Conservation (phyloP, 2,329 filamentous ascomycete genomes). For the Zymoseptoria crescenta region DNA sequence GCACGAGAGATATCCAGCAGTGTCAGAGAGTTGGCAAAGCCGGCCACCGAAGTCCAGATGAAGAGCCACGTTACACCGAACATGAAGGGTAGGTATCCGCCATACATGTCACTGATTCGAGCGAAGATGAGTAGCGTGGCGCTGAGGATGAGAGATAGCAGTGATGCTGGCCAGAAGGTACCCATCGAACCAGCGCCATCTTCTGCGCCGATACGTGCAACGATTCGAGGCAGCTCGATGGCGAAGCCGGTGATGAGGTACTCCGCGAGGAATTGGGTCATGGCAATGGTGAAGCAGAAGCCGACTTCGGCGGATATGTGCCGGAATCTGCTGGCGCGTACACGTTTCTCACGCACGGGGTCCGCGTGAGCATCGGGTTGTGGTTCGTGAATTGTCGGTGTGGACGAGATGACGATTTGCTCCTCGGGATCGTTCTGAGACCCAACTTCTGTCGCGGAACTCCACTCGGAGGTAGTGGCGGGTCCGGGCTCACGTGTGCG, state of each 20-base stretch:
- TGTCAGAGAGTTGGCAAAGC: conserved; percentile 20
- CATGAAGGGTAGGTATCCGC: conserved; percentile 31
- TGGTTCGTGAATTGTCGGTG: neutral
- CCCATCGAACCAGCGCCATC: conserved; percentile 16
- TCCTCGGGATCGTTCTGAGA: neutral
- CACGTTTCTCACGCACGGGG: neutral
- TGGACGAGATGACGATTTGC: neutral
- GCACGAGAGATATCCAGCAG: conserved; percentile 29
- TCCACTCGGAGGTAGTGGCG: conserved; percentile 4
- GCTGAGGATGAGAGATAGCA: conserved; percentile 29
- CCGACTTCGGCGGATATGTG: conserved; percentile 25
- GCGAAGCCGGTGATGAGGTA: conserved; percentile 33
- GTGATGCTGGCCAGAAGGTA: conserved; percentile 30
- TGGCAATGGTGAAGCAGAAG: conserved; percentile 31
- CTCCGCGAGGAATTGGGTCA: conserved; percentile 31
- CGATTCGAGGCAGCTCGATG: conserved; percentile 27
- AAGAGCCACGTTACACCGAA: conserved; percentile 28
- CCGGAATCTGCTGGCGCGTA: conserved; percentile 20
- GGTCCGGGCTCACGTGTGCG: conserved; percentile 8
- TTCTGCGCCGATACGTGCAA: conserved; percentile 7
- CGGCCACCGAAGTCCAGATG: conserved; percentile 30
- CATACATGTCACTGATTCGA: conserved; percentile 30
- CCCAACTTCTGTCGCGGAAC: neutral
- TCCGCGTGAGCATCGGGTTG: neutral
- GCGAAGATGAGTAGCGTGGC: conserved; percentile 29